These are phyloP conservation scores for Teunomyces cretensis DNA, from an alignment of 805 yeast species.

Conservation along the genomic window DNA sequence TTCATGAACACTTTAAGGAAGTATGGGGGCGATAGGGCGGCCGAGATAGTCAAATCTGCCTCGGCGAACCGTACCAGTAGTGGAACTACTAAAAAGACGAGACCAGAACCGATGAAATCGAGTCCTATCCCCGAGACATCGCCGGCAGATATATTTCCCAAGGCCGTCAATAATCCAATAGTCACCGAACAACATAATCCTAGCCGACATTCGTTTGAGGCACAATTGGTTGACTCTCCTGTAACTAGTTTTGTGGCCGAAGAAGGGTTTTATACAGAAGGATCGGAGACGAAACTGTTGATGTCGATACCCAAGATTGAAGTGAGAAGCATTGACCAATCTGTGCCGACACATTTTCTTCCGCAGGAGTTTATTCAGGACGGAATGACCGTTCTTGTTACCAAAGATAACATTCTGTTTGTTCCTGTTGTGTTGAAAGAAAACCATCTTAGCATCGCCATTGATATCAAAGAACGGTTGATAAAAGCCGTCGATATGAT, in stretches of 20 bases:
- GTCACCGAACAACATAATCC: background rate
- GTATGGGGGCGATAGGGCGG: conserved; percentile 41
- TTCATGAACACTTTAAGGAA: conserved; percentile 41
- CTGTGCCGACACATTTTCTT: conserved; percentile 18
- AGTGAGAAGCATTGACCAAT: background rate
- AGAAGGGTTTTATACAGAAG: background rate
- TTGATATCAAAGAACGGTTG: conserved; percentile 39
- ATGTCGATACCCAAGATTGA: conserved; percentile 1
- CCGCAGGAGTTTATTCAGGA: conserved; percentile 15
- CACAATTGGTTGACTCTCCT: conserved; percentile 1
- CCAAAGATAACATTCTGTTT: conserved; percentile 62
- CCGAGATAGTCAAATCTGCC: conserved; percentile 27
- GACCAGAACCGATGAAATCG: background rate
- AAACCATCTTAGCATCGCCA: conserved; percentile 17
- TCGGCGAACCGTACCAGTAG: conserved; percentile 6
- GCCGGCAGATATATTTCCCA: background rate
- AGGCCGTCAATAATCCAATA: background rate
- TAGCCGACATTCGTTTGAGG: background rate
- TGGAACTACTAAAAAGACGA: background rate
- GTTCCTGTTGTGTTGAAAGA: conserved; percentile 41
- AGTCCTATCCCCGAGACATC: background rate
- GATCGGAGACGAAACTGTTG: conserved; percentile 2
- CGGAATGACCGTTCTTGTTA: conserved; percentile 48
- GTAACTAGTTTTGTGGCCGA: background rate
- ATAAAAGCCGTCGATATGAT: conserved; percentile 37